Base-by-base conservation (phyloP, 805 yeast genomes). In the Candida peoriensis region DNA sequence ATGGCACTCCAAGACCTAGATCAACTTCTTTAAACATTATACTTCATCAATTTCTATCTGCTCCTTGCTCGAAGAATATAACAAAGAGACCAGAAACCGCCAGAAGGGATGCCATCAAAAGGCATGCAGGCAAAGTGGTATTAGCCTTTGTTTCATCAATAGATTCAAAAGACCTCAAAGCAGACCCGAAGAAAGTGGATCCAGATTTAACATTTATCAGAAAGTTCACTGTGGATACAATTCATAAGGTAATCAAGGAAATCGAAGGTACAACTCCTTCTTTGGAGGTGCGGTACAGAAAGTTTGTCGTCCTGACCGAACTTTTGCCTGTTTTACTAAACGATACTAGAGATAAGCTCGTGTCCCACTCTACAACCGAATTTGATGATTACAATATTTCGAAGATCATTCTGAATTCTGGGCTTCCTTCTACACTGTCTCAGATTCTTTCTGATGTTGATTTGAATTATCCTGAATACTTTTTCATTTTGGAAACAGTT, bases 11-110 rank as follows among this genome's bases (percentile, higher is more conserved):
- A 12, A 85, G 79, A 48, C 94, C 95, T 3, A 68, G 90, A 20
- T 68, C 86, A 0, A 81, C 94, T 0, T 79, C 90, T 1, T 57
- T 89, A 41, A 85, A 87, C 52, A 76, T 84, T 46, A 70, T 88
- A 39, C 57, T 88, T 13, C 88, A 85, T 52, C 88, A 82, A 49
- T 66, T 89, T 32, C 57, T 88, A 3, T 77, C 82, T 3, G 67
- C 78, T 24, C 64, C 52, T 4, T 33, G 35, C 4, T 12, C 15
- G 8, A 54, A 56, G 1, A 48, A 51, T 16, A 41, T 60, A 3
- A 22, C 24, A n/a, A 44, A 58, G 10, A 62, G 60, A 2, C 50
- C 61, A 10, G 75, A 68, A 30, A 55, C 41, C 21, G 72, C 72
- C 37, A 63, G 94, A 58, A 68, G 73, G 43, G 60, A 61, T 15